Conservation (phyloP, 345 rosid species). For the Moricandia moricandioides region DNA sequence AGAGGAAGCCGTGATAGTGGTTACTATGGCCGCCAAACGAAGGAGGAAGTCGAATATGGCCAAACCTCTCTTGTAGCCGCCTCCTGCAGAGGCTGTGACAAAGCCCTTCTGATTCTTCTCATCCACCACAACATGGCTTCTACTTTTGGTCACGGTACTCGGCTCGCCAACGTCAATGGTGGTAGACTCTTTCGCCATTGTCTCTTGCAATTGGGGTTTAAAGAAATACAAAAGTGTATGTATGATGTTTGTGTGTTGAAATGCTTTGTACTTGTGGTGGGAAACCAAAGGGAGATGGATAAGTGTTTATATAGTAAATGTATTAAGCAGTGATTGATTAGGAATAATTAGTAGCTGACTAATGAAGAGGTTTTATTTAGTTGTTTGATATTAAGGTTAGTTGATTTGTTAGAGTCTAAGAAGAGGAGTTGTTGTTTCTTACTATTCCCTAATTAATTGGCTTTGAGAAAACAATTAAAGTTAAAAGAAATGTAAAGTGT, state of each 20-base stretch:
- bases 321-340: constrained; percentile 7
- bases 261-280: constrained; percentile 22
- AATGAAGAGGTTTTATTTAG: background rate
- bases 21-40: constrained; percentile 54
- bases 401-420: constrained; percentile 28
- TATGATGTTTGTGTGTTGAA: constrained; percentile 14
- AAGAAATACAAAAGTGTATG: background rate
- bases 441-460: constrained; percentile 19
- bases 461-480: constrained; percentile 13
- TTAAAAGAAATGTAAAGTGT: background rate
- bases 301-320: constrained; percentile 14
- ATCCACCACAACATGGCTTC: constrained; percentile 15
- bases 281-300: constrained; percentile 17
- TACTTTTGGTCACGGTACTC: constrained; percentile 27
- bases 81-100: constrained; percentile 13
- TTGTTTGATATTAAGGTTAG: constrained; percentile 15
- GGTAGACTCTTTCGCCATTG: constrained; percentile 33
- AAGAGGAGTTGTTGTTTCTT: constrained; percentile 34
- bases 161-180: constrained; percentile 35
- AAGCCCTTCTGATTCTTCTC: constrained; percentile 23
- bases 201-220: constrained; percentile 10
- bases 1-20: constrained; percentile 53
- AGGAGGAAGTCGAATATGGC: constrained; percentile 69
- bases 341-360: constrained; percentile 16
- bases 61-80: constrained; percentile 50